Conservation (phyloP, 2,329 filamentous ascomycete genomes). For the Teratosphaeria gauchensis region DNA sequence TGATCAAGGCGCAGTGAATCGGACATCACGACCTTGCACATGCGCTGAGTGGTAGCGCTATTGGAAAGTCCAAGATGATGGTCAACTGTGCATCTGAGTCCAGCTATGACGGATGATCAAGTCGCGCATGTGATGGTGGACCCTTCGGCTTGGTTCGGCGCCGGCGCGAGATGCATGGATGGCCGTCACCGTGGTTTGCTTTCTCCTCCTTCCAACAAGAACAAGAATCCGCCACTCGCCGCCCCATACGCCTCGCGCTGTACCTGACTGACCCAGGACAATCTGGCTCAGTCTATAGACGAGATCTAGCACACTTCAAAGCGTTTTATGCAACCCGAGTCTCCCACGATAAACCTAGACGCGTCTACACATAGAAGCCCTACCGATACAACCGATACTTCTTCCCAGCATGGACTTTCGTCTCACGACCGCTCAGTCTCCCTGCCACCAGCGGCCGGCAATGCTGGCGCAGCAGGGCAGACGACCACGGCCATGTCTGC, state of each 20-base stretch:
- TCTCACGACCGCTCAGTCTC: constrained; percentile 37
- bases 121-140: background rate
- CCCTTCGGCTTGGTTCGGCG: background rate
- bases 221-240: background rate
- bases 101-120: background rate
- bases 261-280: constrained; percentile 41
- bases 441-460: constrained; percentile 30
- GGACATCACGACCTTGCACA: background rate
- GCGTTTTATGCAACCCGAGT: constrained; percentile 59
- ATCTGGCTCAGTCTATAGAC: constrained; percentile 47
- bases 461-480: constrained; percentile 17
- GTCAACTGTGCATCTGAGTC: background rate
- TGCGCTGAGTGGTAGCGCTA: background rate
- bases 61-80: background rate
- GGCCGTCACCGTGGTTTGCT: background rate
- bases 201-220: background rate
- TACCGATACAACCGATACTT: constrained; percentile 25
- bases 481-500: constrained; percentile 1
- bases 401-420: constrained; percentile 51
- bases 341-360: constrained; percentile 40
- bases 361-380: constrained; percentile 31
- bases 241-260: constrained; percentile 1
- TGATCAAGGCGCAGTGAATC: background rate
- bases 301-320: constrained; percentile 24
- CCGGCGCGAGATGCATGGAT: no score